Conservation (phyloP, 306 rosid genomes). For the Begonia peltatifolia region DNA sequence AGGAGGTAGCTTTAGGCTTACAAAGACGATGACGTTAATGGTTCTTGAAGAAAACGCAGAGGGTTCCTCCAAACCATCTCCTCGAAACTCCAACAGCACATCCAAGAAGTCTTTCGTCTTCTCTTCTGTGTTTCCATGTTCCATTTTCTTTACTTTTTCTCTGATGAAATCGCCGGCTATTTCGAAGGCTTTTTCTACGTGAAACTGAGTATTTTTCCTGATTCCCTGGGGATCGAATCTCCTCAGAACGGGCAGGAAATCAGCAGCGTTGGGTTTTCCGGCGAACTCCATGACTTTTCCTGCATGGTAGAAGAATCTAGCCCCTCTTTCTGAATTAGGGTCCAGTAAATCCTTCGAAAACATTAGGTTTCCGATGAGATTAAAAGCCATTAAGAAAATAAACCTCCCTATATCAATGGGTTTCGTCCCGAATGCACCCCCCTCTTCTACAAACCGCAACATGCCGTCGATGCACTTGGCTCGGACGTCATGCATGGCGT, state of each 20-base stretch:
- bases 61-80: slow-evolving; percentile 24
- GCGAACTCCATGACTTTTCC: slow-evolving; percentile 63
- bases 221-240: slow-evolving; percentile 71
- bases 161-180: slow-evolving; percentile 53
- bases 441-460: slow-evolving; percentile 28
- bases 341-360: slow-evolving; percentile 70
- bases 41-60: slow-evolving; percentile 29
- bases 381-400: slow-evolving; percentile 62
- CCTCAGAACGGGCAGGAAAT: slow-evolving; percentile 41
- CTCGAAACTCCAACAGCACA: slow-evolving; percentile 54
- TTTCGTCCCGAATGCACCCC: slow-evolving; percentile 4
- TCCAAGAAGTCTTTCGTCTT: slow-evolving; percentile 46
- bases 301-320: slow-evolving; percentile 40
- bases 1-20: slow-evolving; percentile 10
- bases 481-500: slow-evolving; percentile 31
- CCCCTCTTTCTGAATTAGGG: slow-evolving; percentile 47
- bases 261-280: slow-evolving; percentile 74
- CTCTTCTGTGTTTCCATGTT: slow-evolving; percentile 3
- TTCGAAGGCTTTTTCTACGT: slow-evolving; percentile 52
- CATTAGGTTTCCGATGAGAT: slow-evolving; percentile 68
- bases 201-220: slow-evolving; percentile 54
- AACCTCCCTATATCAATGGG: slow-evolving; percentile 45
- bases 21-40: slow-evolving; percentile 48
- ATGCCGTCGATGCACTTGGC: slow-evolving; percentile 39
- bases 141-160: slow-evolving; percentile 36